These are phyloP conservation scores for Simplicillium aogashimaense DNA, from an alignment of 2,329 filamentous ascomycete species.

Conservation along the genomic window DNA sequence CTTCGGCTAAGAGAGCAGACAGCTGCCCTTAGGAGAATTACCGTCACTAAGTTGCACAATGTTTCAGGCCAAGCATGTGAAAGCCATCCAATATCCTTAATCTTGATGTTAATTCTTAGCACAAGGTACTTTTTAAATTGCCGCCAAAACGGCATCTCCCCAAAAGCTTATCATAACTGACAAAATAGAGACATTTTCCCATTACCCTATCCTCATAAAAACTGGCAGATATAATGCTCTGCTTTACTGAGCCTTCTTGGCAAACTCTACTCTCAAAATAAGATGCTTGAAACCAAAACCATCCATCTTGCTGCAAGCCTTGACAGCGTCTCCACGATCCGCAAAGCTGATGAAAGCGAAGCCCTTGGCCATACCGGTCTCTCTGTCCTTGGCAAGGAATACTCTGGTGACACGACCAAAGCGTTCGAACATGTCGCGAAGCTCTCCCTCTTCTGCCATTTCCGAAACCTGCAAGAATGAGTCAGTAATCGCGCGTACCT, in stretches of 20 bases:
- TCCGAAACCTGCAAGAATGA: constrained; percentile 64
- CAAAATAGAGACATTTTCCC: no score
- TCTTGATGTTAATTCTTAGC: no score
- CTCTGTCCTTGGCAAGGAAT: constrained; percentile 95
- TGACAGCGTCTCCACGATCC: constrained; percentile 79
- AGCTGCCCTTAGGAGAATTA: no score
- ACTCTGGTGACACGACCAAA: constrained; percentile 95
- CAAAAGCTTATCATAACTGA: no score
- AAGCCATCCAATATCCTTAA: no score
- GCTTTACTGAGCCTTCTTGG: constrained; percentile 54
- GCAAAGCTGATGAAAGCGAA: constrained; percentile 98
- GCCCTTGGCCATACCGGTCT: constrained; percentile 92
- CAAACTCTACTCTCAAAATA: constrained; percentile 80
- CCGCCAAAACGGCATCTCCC: no score
- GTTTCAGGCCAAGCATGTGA: no score
- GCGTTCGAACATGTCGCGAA: constrained; percentile 96
- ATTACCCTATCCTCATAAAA: no score
- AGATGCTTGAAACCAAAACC: constrained; percentile 85
- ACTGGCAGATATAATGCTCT: no score
- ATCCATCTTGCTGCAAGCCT: constrained; percentile 96
- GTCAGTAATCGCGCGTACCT: constrained; percentile 13
- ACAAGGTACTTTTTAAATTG: no score
- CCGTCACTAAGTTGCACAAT: no score
- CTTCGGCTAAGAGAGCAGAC: no score
- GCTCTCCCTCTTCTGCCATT: constrained; percentile 90